Evolutionary conservation across 2,329 filamentous ascomycete species (phyloP).

Genomic region (Pseudocercospora cruenta): DNA sequence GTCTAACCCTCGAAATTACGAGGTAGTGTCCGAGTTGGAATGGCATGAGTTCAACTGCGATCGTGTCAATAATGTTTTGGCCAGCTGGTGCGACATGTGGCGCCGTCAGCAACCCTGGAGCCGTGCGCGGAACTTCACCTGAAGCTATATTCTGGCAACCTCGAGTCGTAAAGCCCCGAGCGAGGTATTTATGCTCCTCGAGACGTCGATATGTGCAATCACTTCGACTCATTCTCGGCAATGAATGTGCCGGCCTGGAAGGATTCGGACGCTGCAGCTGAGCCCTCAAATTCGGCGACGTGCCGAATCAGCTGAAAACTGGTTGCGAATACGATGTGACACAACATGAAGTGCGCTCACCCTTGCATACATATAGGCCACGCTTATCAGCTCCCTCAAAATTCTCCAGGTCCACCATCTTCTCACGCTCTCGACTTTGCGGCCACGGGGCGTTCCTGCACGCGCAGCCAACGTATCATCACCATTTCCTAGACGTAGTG

Average conservation of each 20-base stretch:
- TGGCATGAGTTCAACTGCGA: neutral
- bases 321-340: neutral
- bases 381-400: neutral
- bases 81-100: neutral
- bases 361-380: neutral
- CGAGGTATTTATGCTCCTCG: neutral
- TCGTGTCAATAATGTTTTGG: neutral
- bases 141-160: neutral
- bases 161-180: neutral
- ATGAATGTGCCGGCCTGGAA: neutral
- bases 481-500: neutral
- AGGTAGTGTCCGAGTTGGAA: neutral
- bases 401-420: neutral
- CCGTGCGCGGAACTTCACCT: neutral
- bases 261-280: neutral
- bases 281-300: neutral
- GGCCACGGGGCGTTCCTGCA: neutral
- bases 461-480: neutral
- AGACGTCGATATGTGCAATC: neutral
- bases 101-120: neutral
- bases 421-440: neutral
- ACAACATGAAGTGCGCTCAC: neutral
- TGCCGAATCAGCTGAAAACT: neutral
- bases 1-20: neutral
- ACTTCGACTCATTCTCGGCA: neutral